phyloP scores from a whole-genome alignment of 352 stramenopile species.

The Phytophthora multivora region DNA sequence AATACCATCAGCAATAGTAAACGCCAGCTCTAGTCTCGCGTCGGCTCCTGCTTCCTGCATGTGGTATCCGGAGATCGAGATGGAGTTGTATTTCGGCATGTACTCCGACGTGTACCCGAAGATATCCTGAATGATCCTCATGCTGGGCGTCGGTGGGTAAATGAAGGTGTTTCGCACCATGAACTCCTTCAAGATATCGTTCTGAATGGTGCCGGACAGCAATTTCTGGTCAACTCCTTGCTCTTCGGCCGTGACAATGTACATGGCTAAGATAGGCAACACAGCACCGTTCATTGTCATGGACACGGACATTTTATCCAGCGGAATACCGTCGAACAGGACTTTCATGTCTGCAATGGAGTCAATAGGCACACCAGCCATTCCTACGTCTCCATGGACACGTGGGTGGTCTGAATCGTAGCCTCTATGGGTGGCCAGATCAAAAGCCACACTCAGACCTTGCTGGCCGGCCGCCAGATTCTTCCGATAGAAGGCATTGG shows the following conservation, averaged over 20 bases:
- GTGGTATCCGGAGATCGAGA: constrained; percentile 97
- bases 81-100: constrained; percentile 99
- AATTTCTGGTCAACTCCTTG: constrained; percentile 90
- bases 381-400: constrained; percentile 96
- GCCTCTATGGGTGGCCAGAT: constrained; percentile 97
- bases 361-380: constrained; percentile 97
- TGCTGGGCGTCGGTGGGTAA: constrained; percentile 94
- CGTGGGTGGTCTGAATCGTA: constrained; percentile 97
- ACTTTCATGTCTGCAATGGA: constrained; percentile 97
- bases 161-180: constrained; percentile 99
- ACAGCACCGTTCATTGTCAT: constrained; percentile 99
- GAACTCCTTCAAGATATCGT: constrained; percentile 98
- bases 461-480: constrained; percentile 92
- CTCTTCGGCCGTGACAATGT: constrained; percentile 96
- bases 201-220: constrained; percentile 89
- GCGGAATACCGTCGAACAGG: constrained; percentile 96
- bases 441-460: constrained; percentile 96
- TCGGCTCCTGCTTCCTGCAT: constrained; percentile 98
- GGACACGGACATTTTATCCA: constrained; percentile 96
- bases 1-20: constrained; percentile 97
- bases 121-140: constrained; percentile 97
- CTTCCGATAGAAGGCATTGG: constrained; percentile 96
- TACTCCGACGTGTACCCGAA: constrained; percentile 96
- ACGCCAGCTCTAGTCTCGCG: constrained; percentile 94
- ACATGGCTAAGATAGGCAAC: constrained; percentile 96